Evolutionary conservation across 2,329 filamentous ascomycete species (phyloP).

Genomic region (Fusarium longipes): DNA sequence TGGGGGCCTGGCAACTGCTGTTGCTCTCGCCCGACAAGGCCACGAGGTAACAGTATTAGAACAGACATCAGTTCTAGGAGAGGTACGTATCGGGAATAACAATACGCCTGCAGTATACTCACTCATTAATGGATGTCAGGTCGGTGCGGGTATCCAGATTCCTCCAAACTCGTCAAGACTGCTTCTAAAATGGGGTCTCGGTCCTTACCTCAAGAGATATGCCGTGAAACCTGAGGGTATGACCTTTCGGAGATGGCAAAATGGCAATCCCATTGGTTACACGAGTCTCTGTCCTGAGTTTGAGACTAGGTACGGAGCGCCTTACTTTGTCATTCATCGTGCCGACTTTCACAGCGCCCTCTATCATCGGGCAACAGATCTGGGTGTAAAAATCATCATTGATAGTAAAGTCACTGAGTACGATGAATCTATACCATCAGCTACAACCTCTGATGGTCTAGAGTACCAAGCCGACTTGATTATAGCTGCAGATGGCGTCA

Average conservation of each 20-base stretch:
- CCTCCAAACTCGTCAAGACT: background rate
- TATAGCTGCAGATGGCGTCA: conserved; percentile 5
- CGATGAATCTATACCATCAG: background rate
- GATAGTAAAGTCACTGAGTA: background rate
- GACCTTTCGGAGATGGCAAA: conserved; percentile 8
- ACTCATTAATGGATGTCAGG: rapidly evolving
- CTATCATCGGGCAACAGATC: background rate
- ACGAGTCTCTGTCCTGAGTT: background rate
- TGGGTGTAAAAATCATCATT: background rate
- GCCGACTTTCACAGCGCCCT: conserved; percentile 11
- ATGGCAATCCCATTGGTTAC: background rate
- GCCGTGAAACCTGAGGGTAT: conserved; percentile 8
- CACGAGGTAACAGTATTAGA: background rate
- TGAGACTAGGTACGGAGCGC: background rate
- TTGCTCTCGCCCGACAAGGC: background rate
- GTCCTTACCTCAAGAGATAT: background rate
- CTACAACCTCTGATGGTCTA: background rate
- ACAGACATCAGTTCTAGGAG: background rate
- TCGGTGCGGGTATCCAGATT: conserved; percentile 12
- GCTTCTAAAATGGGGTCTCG: background rate
- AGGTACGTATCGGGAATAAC: background rate
- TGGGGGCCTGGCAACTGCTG: background rate
- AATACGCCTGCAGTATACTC: no score
- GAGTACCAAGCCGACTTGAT: background rate
- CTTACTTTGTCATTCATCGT: background rate